Base-by-base conservation (phyloP, 2,329 filamentous ascomycete genomes). In the Cadophora sp. region DNA sequence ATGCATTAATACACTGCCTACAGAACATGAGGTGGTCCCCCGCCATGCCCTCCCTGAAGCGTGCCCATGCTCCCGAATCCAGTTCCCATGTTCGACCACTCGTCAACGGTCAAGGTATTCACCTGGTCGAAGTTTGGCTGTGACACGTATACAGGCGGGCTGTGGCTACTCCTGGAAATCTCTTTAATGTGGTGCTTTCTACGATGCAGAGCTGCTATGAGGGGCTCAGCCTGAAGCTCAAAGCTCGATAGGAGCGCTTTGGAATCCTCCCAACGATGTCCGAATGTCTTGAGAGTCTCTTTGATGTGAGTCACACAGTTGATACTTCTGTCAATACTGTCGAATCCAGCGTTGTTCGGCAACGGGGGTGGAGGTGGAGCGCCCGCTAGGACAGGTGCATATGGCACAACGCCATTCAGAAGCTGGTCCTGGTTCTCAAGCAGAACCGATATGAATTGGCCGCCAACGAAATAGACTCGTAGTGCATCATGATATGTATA, bases 401-500 rank as follows among this genome's bases (percentile, higher is more conserved):
- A 77, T 48, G 74, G 75, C 8, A 73, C 56, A 4, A 75, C 62
- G 11, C 73, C 82, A 37, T 83, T 83, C 7, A 90, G 79, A 3
- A 90, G 81, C 69, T 86, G 78, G 53, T 89, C 85, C 64, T 85
- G 84, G 1, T 85, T 83, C 69, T 87, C 86, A 3, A 82, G 81
- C n/a, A 91, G 78, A 8, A 90, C 86, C 1, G 87, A 86, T 19
- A 89, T 79, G 67, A 91, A 86, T 73, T 91, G 89, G 68, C 83
- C 87, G 16, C 85, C 88, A 81, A 91, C 88, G 74, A 91, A 97
- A 76, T 92, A 96, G 1, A 93, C 90, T 63, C 94, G 89, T 75
- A 97, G 86, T 1, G 94, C 92, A 77, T 97, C 95, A 76, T 97
- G 91, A 74, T 94, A 97, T 0, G 92, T 95, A 75, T 96, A 88